These are phyloP conservation scores for Epichloe sibirici DNA, from an alignment of 2,329 filamentous ascomycete genomes.

Conservation along the genomic window DNA sequence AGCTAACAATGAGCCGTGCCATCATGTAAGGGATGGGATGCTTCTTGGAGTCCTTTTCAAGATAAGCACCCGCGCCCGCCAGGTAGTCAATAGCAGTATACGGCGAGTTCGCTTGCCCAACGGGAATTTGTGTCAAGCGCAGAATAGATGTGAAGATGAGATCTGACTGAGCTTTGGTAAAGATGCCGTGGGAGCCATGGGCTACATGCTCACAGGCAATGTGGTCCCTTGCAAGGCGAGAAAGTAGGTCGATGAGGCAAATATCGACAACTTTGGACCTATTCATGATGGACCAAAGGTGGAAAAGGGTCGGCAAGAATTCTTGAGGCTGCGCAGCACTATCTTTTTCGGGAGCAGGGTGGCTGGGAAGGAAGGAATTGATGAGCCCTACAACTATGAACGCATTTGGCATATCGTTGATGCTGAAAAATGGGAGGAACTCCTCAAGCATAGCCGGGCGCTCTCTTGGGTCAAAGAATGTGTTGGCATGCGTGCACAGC, in stretches of 20 bases:
- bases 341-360: constrained; percentile 58
- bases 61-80: constrained; percentile 69
- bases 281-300: constrained; percentile 88
- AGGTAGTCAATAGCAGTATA: constrained; percentile 79
- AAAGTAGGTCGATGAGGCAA: constrained; percentile 81
- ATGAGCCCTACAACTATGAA: constrained; percentile 86
- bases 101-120: constrained; percentile 87
- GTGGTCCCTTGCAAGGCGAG: constrained; percentile 74
- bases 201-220: constrained; percentile 61
- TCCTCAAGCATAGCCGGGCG: constrained; percentile 72
- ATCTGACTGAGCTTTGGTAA: constrained; percentile 82
- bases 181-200: constrained; percentile 81
- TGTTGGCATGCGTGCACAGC: constrained; percentile 77
- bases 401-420: constrained; percentile 80
- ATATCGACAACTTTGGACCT: constrained; percentile 80
- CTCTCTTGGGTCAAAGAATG: constrained; percentile 85
- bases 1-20: constrained; percentile 86
- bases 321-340: constrained; percentile 73
- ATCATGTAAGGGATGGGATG: constrained; percentile 87
- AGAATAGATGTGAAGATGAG: constrained; percentile 87
- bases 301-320: constrained; percentile 88
- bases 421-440: constrained; percentile 78
- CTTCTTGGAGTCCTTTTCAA: constrained; percentile 89
- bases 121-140: constrained; percentile 84
- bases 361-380: constrained; percentile 79